These are phyloP conservation scores for Calophaca sinica DNA, from an alignment of 306 rosid genomes.

Conservation along the genomic window DNA sequence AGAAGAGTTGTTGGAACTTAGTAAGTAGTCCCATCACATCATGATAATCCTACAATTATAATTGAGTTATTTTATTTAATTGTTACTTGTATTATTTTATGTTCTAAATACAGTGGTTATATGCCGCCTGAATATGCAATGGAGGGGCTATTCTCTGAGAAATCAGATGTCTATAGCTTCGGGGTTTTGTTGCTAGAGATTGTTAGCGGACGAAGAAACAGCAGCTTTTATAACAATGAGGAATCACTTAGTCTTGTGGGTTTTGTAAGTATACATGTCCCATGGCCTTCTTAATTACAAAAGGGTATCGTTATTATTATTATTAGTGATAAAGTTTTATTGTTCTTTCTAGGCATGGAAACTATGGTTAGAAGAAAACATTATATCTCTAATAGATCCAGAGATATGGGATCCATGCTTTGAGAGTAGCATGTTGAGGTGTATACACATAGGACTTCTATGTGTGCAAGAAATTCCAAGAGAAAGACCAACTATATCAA, in stretches of 20 bases:
- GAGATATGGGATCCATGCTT: constrained; percentile 41
- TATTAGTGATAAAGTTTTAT: not conserved
- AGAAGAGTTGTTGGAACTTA: constrained; percentile 53
- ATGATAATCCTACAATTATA: not conserved
- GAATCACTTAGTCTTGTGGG: constrained; percentile 47
- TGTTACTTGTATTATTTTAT: not conserved
- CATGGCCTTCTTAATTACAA: not conserved
- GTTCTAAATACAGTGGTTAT: constrained; percentile 43
- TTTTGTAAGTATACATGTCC: constrained; percentile 14
- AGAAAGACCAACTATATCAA: constrained; percentile 53
- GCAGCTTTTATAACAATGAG: constrained; percentile 41
- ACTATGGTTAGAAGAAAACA: constrained; percentile 44
- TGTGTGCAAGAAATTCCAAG: constrained; percentile 53
- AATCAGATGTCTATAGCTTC: constrained; percentile 52
- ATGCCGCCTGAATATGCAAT: constrained; percentile 56
- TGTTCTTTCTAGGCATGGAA: constrained; percentile 46
- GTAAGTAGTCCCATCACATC: not conserved
- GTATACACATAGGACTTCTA: constrained; percentile 51
- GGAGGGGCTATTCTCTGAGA: constrained; percentile 51
- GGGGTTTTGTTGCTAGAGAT: constrained; percentile 50
- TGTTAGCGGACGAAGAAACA: constrained; percentile 50
- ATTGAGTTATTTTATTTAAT: not conserved
- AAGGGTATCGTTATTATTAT: not conserved
- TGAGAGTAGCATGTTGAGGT: constrained; percentile 46
- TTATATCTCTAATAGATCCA: constrained; percentile 40